Evolutionary conservation across 2,329 filamentous ascomycete species (phyloP).

Genomic region (Aureobasidium sp.): DNA sequence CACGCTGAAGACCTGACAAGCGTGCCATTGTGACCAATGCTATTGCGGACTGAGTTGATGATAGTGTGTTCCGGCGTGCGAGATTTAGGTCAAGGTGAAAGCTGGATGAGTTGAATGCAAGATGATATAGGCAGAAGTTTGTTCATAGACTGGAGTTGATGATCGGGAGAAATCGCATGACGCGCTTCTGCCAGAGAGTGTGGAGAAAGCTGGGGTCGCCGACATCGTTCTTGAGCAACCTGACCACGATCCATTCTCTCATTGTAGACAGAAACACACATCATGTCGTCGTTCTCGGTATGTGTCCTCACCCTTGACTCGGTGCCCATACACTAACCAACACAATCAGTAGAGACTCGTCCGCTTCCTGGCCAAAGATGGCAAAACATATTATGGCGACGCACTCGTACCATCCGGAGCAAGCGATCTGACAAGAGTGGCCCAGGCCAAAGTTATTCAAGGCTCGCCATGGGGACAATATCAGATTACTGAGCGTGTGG

Average conservation of each 20-base stretch:
- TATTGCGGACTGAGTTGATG: not conserved
- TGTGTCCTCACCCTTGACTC: not conserved
- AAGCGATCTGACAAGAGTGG: conserved; percentile 55
- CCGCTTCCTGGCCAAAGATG: conserved; percentile 62
- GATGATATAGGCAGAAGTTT: not conserved
- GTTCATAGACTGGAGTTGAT: not conserved
- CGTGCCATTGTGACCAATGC: conserved; percentile 33
- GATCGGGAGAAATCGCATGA: conserved; percentile 1
- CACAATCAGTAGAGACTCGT: conserved; percentile 55
- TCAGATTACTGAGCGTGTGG: conserved; percentile 56
- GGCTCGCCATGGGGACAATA: conserved; percentile 62
- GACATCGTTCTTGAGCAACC: not conserved
- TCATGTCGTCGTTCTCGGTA: conserved; percentile 17
- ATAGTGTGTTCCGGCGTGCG: not conserved
- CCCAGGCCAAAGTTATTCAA: conserved; percentile 54
- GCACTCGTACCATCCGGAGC: conserved; percentile 58
- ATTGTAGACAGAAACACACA: not conserved
- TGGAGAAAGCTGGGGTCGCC: conserved; percentile 6
- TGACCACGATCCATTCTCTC: not conserved
- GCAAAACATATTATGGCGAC: conserved; percentile 65
- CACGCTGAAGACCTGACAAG: conserved; percentile 81
- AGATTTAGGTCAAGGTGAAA: not conserved
- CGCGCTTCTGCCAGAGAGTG: not conserved
- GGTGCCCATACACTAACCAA: not conserved
- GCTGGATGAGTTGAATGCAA: not conserved